Conservation (phyloP, 1,139 yeast genomes). For the Candida labiduridarum region DNA sequence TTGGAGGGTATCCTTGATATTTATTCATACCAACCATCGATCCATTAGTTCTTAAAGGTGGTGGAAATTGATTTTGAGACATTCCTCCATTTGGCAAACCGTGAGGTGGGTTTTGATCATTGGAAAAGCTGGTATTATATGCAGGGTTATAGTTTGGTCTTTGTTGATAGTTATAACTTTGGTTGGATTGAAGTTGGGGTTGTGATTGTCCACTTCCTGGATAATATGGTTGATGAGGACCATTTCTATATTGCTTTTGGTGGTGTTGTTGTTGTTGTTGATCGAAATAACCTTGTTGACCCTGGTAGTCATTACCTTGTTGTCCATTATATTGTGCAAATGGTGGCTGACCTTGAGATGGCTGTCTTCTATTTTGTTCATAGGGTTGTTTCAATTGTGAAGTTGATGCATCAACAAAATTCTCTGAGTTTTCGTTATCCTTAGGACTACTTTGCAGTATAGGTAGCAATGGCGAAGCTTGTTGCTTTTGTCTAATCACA, state of each 20-base stretch:
- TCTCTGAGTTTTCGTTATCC: constrained; percentile 5
- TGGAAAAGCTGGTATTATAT: constrained; percentile 4
- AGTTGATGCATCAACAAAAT: constrained; percentile 10
- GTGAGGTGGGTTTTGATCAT: constrained; percentile 39
- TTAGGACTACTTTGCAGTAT: background rate
- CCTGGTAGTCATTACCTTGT: background rate
- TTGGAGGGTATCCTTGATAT: constrained; percentile 14
- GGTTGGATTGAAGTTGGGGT: constrained; percentile 4
- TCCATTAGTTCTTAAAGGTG: constrained; percentile 21
- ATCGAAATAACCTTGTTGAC: background rate
- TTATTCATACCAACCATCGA: constrained; percentile 15
- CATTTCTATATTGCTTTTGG: constrained; percentile 5
- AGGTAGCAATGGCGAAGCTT: constrained; percentile 4
- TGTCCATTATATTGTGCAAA: constrained; percentile 10
- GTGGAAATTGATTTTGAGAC: constrained; percentile 31
- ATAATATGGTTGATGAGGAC: constrained; percentile 8
- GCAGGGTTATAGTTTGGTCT: constrained; percentile 3
- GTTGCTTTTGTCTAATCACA: constrained; percentile 5
- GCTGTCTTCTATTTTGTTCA: background rate
- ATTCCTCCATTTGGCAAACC: constrained; percentile 40
- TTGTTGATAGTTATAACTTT: constrained; percentile 6
- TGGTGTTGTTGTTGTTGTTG: constrained; percentile 13
- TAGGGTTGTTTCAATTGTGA: background rate
- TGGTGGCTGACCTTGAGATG: constrained; percentile 28
- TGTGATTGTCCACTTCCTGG: constrained; percentile 2